phyloP scores from a whole-genome alignment of 140 eudicot genomes.

The Cichorium intybus region DNA sequence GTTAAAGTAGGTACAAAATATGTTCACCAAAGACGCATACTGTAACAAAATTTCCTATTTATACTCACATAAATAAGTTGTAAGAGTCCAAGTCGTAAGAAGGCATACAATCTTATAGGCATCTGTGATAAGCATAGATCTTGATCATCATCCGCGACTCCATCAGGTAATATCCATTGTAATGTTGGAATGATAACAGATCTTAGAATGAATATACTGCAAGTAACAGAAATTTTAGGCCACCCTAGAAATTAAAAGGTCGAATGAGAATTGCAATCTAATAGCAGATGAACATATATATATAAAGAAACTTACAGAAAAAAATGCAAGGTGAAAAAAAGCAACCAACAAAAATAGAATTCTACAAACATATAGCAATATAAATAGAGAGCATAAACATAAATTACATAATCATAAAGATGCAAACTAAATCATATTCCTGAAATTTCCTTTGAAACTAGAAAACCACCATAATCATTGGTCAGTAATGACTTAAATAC shows the following conservation, averaged over 20 bases:
- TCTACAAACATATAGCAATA: no score
- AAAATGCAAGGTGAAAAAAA: no score
- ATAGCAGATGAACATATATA: neutral
- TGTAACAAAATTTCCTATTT: slow-evolving; percentile 7
- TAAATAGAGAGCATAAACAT: no score
- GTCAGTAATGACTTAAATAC: no score
- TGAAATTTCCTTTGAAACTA: no score
- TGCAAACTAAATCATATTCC: no score
- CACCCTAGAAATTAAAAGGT: neutral
- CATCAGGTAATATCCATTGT: slow-evolving; percentile 76
- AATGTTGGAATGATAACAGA: slow-evolving; percentile 62
- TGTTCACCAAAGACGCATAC: slow-evolving; percentile 10
- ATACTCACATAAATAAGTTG: slow-evolving; percentile 84
- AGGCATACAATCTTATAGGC: slow-evolving; percentile 53
- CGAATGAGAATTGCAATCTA: slow-evolving; percentile 1
- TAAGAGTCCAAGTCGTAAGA: slow-evolving; percentile 62
- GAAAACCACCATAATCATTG: no score
- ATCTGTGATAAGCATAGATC: slow-evolving; percentile 51
- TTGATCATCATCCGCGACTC: slow-evolving; percentile 40
- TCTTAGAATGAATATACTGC: slow-evolving; percentile 80
- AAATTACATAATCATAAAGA: no score
- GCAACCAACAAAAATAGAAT: no score
- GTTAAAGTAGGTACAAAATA: slow-evolving; percentile 1
- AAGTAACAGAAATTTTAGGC: slow-evolving; percentile 10
- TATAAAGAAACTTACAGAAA: neutral